These are phyloP conservation scores for Plasmopara halstedii DNA, from an alignment of 352 stramenopile species.

Conservation along the genomic window DNA sequence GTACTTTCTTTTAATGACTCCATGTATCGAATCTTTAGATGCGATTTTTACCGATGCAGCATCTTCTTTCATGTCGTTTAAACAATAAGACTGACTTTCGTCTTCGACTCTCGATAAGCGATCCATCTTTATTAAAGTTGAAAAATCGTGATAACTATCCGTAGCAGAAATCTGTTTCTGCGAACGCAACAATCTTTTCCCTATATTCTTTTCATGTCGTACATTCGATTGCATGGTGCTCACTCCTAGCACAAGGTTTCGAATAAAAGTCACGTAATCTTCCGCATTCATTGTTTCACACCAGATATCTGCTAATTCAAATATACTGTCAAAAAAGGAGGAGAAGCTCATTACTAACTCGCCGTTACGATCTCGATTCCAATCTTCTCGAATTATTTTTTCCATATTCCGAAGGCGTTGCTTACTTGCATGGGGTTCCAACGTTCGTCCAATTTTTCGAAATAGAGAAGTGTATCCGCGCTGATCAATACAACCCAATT, in stretches of 20 bases:
- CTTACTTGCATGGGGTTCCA: conserved; percentile 35
- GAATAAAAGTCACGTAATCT: conserved; percentile 58
- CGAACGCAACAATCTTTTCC: conserved; percentile 30
- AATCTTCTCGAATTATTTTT: conserved; percentile 52
- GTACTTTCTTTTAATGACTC: too few relatives aligned
- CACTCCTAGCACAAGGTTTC: conserved; percentile 28
- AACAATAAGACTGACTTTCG: too few relatives aligned
- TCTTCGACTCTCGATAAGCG: too few relatives aligned
- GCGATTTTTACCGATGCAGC: too few relatives aligned
- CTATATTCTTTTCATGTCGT: conserved; percentile 5
- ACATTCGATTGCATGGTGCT: conserved; percentile 17
- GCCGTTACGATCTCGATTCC: conserved; percentile 49
- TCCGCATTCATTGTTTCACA: conserved; percentile 60
- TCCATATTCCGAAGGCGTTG: conserved; percentile 24
- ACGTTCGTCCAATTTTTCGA: conserved; percentile 42
- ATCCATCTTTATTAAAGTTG: too few relatives aligned
- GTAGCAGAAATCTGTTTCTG: conserved; percentile 48
- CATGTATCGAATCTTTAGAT: too few relatives aligned
- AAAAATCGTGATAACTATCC: too few relatives aligned
- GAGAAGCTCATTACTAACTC: conserved; percentile 51
- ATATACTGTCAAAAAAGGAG: conserved; percentile 67
- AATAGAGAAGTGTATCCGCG: conserved; percentile 45
- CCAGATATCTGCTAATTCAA: conserved; percentile 67
- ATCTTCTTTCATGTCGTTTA: too few relatives aligned
- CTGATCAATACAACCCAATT: conserved; percentile 53